Conservation (phyloP, 192 early-diverging fungal species). For the Thoreauomyces humboldtii region DNA sequence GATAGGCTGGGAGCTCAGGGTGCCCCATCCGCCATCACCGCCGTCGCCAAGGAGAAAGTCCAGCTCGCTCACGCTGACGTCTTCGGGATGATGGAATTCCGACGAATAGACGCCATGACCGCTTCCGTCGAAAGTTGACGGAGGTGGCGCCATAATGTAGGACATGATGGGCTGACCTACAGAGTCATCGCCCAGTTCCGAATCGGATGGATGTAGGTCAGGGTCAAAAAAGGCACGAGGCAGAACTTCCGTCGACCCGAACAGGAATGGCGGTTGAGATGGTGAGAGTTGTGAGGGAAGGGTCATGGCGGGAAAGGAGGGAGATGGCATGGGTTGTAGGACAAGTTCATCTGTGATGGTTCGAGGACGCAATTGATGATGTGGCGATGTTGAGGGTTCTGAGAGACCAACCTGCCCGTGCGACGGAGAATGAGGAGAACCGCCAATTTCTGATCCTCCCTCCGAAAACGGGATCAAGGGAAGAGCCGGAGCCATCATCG, state of each 20-base stretch:
- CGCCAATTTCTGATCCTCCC: too few relatives aligned
- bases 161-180: background rate
- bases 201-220: background rate
- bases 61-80: conserved; percentile 24
- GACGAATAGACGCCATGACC: conserved; percentile 2
- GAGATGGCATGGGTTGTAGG: conserved; percentile 12
- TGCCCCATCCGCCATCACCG: conserved; percentile 5
- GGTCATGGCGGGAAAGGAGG: background rate
- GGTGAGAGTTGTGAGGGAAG: conserved; percentile 9
- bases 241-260: background rate
- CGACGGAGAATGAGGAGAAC: too few relatives aligned
- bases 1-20: background rate
- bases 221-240: background rate
- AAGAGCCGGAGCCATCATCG: too few relatives aligned
- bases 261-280: conserved; percentile 2
- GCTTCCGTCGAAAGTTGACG: background rate
- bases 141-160: background rate
- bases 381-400: background rate
- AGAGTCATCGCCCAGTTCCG: background rate
- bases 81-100: conserved; percentile 28
- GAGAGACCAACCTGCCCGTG: too few relatives aligned
- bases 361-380: conserved; percentile 2
- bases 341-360: conserved; percentile 6
- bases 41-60: conserved; percentile 22
- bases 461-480: too few relatives aligned